Percentiles rank a stretch among this genome's conserved stretches.
Conservation (phyloP, 208 protist genomes). For the Crithidia expoeki region DNA sequence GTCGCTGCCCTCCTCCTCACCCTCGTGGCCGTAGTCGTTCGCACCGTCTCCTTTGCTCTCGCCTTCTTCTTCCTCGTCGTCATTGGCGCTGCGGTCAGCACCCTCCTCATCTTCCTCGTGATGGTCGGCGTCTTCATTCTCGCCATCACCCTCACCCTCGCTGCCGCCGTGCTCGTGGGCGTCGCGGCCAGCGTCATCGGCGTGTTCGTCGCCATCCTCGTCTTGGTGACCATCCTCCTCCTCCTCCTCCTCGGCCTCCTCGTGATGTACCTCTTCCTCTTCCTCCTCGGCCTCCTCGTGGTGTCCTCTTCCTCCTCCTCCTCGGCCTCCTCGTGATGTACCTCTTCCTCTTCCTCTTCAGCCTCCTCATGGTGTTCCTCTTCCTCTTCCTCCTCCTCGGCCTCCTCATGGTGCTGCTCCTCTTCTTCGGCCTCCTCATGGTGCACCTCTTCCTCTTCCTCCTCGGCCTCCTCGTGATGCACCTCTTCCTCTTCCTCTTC, state of each 20-base stretch:
- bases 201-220: slow-evolving; percentile 12
- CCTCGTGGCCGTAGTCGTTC: slow-evolving; percentile 9
- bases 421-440: slow-evolving; percentile 11
- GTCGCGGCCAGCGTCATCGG: not conserved
- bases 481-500: not conserved
- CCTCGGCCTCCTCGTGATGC: not conserved
- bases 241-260: slow-evolving; percentile 15
- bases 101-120: not conserved
- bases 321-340: slow-evolving; percentile 16
- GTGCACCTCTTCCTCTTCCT: slow-evolving; percentile 18
- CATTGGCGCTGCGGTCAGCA: not conserved
- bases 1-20: slow-evolving; percentile 8
- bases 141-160: slow-evolving; percentile 10
- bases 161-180: slow-evolving; percentile 16
- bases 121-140: slow-evolving; percentile 6
- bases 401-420: slow-evolving; percentile 14
- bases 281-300: slow-evolving; percentile 21
- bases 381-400: slow-evolving; percentile 10
- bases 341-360: not conserved
- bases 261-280: slow-evolving; percentile 1
- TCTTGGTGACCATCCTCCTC: not conserved
- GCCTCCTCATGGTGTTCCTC: slow-evolving; percentile 7
- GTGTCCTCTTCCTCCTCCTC: slow-evolving; percentile 18
- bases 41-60: slow-evolving; percentile 9
- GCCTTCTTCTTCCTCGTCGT: not conserved